phyloP scores from a whole-genome alignment of 805 yeast species.

The Nadsonia fulvescens region DNA sequence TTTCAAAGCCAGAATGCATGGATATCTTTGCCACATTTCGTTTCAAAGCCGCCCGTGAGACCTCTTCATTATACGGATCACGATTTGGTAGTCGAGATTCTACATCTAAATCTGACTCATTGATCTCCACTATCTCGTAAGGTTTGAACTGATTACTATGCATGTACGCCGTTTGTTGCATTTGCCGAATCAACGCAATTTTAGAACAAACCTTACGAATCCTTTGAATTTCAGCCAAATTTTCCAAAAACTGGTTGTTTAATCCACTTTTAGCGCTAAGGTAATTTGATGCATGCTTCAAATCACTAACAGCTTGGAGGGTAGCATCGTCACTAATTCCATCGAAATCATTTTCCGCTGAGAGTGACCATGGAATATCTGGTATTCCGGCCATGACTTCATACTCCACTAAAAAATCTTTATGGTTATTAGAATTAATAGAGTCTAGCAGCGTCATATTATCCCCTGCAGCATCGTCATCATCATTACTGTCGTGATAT shows the following conservation, averaged over 20 bases:
- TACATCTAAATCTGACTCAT: conserved; percentile 64
- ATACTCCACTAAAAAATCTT: conserved; percentile 46
- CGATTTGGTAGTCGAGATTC: conserved; percentile 58
- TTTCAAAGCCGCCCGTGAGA: conserved; percentile 48
- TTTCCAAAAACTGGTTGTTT: conserved; percentile 38
- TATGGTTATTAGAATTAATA: too few species aligned
- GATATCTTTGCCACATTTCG: conserved; percentile 59
- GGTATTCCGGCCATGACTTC: conserved; percentile 75
- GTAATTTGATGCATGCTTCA: conserved; percentile 21
- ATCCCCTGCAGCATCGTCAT: too few species aligned
- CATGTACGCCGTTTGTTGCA: conserved; percentile 67
- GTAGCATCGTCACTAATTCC: conserved; percentile 26
- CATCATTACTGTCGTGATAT: too few species aligned
- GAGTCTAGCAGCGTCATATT: too few species aligned
- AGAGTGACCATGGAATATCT: conserved; percentile 23
- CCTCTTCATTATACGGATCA: conserved; percentile 37
- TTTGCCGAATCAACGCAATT: conserved; percentile 69
- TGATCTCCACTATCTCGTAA: conserved; percentile 43
- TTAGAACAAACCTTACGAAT: conserved; percentile 78
- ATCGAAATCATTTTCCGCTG: conserved; percentile 26
- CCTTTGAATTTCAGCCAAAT: conserved; percentile 68
- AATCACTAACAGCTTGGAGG: conserved; percentile 10
- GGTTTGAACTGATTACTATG: conserved; percentile 58
- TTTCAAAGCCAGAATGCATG: conserved; percentile 87
- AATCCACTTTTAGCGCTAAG: conserved; percentile 33